A percentile compares a stretch with the other conserved stretches of the same genome.
These are phyloP conservation scores for Globisporangium orthogonon DNA, from an alignment of 352 stramenopile genomes.

Conservation along the genomic window DNA sequence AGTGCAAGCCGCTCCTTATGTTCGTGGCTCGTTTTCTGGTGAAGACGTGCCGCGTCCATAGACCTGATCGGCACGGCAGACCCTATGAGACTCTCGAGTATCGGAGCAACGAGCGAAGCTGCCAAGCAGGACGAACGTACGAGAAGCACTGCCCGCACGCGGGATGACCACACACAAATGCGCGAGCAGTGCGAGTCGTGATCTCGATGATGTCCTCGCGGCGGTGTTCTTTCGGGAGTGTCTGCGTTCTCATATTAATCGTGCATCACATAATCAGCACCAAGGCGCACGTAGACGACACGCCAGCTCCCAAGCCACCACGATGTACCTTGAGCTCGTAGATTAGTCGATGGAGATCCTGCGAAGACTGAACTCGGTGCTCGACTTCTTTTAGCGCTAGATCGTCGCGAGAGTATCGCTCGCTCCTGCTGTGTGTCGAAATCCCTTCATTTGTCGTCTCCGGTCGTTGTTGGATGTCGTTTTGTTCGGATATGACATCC, in stretches of 20 bases:
- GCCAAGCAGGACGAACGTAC: constrained; percentile 12
- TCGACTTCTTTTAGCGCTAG: constrained; percentile 1
- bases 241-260: constrained; percentile 11
- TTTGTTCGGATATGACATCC: background rate
- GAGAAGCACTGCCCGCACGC: constrained; percentile 59
- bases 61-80: constrained; percentile 16
- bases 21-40: constrained; percentile 37
- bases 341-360: constrained; percentile 49
- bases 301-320: background rate
- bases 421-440: background rate
- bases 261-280: background rate
- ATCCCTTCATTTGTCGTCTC: constrained; percentile 3
- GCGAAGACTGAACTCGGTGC: constrained; percentile 17
- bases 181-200: constrained; percentile 26
- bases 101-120: background rate
- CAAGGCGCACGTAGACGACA: background rate
- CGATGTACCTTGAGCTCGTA: constrained; percentile 52
- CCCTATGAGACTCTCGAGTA: background rate
- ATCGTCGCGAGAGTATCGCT: constrained; percentile 5
- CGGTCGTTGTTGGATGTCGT: constrained; percentile 2
- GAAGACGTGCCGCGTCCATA: constrained; percentile 36
- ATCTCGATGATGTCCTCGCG: constrained; percentile 47
- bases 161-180: constrained; percentile 48
- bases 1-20: constrained; percentile 30
- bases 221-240: constrained; percentile 32